Evolutionary conservation across 139 green algal genomes (phyloP).

Genomic region (Chlorella sp.): DNA sequence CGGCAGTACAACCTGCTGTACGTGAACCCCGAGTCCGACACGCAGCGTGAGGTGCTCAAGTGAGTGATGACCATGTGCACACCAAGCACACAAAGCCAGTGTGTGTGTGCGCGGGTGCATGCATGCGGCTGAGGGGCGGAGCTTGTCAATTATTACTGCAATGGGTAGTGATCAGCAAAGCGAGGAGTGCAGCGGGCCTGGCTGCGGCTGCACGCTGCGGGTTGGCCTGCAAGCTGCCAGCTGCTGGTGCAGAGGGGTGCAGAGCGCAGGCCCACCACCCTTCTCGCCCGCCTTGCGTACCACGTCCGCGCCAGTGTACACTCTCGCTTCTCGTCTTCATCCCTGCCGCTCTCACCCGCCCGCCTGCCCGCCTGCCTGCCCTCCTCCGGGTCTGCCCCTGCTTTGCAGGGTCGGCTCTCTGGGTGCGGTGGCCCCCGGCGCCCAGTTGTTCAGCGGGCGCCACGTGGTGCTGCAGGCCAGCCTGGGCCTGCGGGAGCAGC

Average conservation of each 20-base stretch:
- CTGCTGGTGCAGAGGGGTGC: too few relatives aligned
- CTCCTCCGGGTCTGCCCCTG: not conserved
- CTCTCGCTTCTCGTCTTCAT: too few relatives aligned
- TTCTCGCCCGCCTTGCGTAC: not conserved
- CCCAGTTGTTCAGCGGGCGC: conserved; percentile 6
- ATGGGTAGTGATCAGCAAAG: too few relatives aligned
- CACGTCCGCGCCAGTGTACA: too few relatives aligned
- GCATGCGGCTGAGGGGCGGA: too few relatives aligned
- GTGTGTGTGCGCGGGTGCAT: not conserved
- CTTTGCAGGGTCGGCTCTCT: conserved; percentile 19
- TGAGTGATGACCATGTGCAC: not conserved
- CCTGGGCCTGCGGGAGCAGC: not conserved
- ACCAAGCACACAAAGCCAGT: too few relatives aligned
- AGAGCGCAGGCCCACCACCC: not conserved
- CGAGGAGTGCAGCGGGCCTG: too few relatives aligned
- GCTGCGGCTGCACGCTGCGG: too few relatives aligned
- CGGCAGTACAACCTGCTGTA: conserved; percentile 5
- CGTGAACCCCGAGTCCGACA: not conserved
- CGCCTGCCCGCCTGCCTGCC: not conserved
- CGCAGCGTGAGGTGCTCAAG: conserved; percentile 9
- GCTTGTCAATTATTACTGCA: too few relatives aligned
- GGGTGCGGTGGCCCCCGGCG: not conserved
- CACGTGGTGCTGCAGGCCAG: conserved; percentile 20
- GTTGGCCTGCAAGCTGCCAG: too few relatives aligned
- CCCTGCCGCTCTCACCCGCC: too few relatives aligned